A percentile compares a stretch with the other conserved stretches of the same genome.
These are phyloP conservation scores for Apophysomyces trapeziformis DNA, from an alignment of 371 early-diverging fungal genomes.

Conservation along the genomic window DNA sequence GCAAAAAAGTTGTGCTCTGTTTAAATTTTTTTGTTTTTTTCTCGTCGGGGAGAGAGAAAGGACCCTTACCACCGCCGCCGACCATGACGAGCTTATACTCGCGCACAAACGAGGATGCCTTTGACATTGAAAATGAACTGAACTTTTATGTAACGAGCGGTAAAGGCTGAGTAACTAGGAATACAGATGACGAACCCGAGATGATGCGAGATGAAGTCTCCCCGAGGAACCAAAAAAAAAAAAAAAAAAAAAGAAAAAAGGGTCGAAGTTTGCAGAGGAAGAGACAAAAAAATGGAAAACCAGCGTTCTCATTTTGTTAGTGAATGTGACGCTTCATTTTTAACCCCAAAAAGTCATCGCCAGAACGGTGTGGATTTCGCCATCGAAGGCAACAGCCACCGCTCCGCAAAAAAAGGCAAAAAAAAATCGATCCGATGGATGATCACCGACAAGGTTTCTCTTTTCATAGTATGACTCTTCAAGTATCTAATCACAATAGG, in stretches of 20 bases:
- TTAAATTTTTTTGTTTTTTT: background rate
- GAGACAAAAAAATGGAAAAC: background rate
- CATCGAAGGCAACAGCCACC: too few relatives aligned
- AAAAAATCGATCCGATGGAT: too few relatives aligned
- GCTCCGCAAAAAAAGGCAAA: too few relatives aligned
- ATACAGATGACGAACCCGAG: background rate
- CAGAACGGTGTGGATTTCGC: too few relatives aligned
- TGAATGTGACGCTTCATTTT: too few relatives aligned
- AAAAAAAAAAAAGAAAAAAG: background rate
- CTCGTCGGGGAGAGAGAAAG: background rate
- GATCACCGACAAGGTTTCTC: too few relatives aligned
- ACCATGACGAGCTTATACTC: conserved; percentile 85
- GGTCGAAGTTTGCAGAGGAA: conserved; percentile 7
- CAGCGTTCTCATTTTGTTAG: background rate
- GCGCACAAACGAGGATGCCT: conserved; percentile 61
- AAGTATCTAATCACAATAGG: too few relatives aligned
- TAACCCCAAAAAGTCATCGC: too few relatives aligned
- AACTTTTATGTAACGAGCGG: background rate
- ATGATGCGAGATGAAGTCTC: conserved; percentile 2
- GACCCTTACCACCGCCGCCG: conserved; percentile 76
- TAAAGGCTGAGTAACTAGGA: conserved; percentile 2
- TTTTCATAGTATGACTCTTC: too few relatives aligned
- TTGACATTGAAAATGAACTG: conserved; percentile 33
- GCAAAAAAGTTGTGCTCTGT: background rate
- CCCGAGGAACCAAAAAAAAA: background rate